Base-by-base conservation (phyloP, 805 yeast genomes). In the Wickerhamomyces alni region DNA sequence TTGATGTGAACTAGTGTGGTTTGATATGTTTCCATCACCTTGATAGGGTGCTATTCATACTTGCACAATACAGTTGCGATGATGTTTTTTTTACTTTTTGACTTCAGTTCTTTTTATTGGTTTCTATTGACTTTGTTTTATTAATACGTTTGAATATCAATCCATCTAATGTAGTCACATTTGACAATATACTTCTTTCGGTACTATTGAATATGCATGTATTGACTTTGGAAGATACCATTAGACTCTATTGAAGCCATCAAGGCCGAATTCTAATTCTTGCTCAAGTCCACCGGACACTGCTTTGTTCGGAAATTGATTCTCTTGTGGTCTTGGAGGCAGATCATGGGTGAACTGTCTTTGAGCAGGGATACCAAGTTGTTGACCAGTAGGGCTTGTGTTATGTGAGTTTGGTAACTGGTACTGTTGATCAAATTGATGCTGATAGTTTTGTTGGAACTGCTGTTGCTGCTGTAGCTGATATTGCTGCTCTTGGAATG, bases 181-280 rank as follows among this genome's bases (percentile, higher is more conserved):
- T 10, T 27, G 13, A 15, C 15, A 10, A 13, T n/a, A 10, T 27
- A 11, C 30, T 27, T 27, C 30, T 27, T 27, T 27, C 15, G 13
- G 30, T n/a, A n/a, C n/a, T n/a, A n/a, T n/a, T n/a, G n/a, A n/a
- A n/a, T n/a, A n/a, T n/a, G n/a, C n/a, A n/a, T n/a, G n/a, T n/a
- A n/a, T n/a, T n/a, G n/a, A n/a, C n/a, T n/a, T n/a, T n/a, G n/a
- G n/a, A n/a, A n/a, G n/a, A n/a, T n/a, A n/a, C n/a, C n/a, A n/a
- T 47, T 33, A 43, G 5, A 38, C 6, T 31, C 39, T 42, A 27
- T 36, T 43, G 29, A 30, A 42, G 3, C 48, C 57, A 58, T 82
- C 87, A 33, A 81, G 57, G 2, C 87, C 87, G 55, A 70, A 81
- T 45, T 79, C 86, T 50, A 81, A 56, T 46, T 82, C 88, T 44